phyloP scores from a whole-genome alignment of 2,329 filamentous ascomycete genomes.

The Lithohypha guttulata region DNA sequence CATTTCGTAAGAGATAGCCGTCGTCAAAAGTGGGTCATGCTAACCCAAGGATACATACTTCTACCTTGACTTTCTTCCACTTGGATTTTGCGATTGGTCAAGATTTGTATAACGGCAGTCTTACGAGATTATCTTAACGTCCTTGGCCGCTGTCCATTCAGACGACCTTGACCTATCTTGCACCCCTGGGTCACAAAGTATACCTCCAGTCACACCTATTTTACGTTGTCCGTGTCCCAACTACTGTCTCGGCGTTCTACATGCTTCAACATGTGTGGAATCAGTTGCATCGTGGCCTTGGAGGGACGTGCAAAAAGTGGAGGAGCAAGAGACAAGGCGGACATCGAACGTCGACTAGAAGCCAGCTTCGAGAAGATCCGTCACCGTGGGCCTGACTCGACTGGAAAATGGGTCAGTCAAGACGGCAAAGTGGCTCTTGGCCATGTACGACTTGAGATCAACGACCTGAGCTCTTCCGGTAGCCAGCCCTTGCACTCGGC shows the following conservation, averaged over 20 bases:
- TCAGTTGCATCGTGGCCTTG: slow-evolving; percentile 11
- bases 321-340: slow-evolving; percentile 3
- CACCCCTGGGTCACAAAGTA: no score
- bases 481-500: slow-evolving; percentile 37
- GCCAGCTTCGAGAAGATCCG: slow-evolving; percentile 31
- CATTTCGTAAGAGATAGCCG: neutral
- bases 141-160: no score
- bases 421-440: slow-evolving; percentile 36
- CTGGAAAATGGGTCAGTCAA: slow-evolving; percentile 37
- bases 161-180: no score
- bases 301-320: neutral
- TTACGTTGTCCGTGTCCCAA: slow-evolving; percentile 6
- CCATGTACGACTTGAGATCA: slow-evolving; percentile 44
- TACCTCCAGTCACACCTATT: slow-evolving; percentile 2
- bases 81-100: neutral
- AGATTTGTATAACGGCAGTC: neutral
- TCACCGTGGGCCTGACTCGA: slow-evolving; percentile 38
- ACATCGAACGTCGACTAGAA: slow-evolving; percentile 17
- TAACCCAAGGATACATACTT: neutral
- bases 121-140: neutral
- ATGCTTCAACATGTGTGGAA: slow-evolving; percentile 9
- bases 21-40: slow-evolving; percentile 2
- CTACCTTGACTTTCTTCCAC: no score
- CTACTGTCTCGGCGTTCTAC: neutral
- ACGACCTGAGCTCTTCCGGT: slow-evolving; percentile 40